Evolutionary conservation across 1,139 yeast species (phyloP), one percentile per base, ranked within the genome.

Genomic region (Citeromyces hawaiiensis): DNA sequence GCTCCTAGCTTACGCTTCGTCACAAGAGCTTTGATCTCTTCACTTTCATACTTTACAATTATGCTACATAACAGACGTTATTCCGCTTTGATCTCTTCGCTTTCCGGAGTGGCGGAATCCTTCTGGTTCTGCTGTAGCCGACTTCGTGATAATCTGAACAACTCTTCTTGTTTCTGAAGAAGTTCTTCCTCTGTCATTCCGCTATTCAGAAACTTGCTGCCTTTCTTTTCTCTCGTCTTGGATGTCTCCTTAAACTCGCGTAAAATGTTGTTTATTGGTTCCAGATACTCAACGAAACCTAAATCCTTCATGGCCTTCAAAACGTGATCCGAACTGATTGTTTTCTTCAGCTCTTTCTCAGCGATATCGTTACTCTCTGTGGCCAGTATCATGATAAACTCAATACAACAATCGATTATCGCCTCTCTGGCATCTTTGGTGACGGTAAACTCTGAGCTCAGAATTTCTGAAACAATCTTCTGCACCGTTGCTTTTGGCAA

Each of bases 281-380:
- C 93, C 40, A 91, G 68, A 56, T 91, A 91, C 46, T 83, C 87
- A 40, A 71, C 72, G 59, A 87, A 91, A 36, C 95, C 99, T 45
- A 91, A 67, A 51, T 85, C 95, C 47, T 77, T 81, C 39, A 91
- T 66, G 1, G 98, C 97, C 54, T 81, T 83, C 45, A 91, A 73
- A 37, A 91, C 97, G 57, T 91, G 99, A 55, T 91, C 98, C 2
- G 95, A 82, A 1, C 96, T 95, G 40, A 91, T 91, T 7, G 99
- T 91, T 60, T 91, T 93, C 59, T 91, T 91, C 39, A 94, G 81
- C 55, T 91, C 98, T 52, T 83, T 83, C 53, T 91, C 98, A 1
- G 98, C 97, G 48, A 91, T 86, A 48, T 93, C 98, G 54, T 93
- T 88, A 44, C 93, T 83, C 59, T 87, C 95, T 3, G 95, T 83